Percentiles rank a stretch among this genome's conserved stretches.
phyloP scores from a whole-genome alignment of 148 eudicot genomes.

The Rhododendron mucronatum region DNA sequence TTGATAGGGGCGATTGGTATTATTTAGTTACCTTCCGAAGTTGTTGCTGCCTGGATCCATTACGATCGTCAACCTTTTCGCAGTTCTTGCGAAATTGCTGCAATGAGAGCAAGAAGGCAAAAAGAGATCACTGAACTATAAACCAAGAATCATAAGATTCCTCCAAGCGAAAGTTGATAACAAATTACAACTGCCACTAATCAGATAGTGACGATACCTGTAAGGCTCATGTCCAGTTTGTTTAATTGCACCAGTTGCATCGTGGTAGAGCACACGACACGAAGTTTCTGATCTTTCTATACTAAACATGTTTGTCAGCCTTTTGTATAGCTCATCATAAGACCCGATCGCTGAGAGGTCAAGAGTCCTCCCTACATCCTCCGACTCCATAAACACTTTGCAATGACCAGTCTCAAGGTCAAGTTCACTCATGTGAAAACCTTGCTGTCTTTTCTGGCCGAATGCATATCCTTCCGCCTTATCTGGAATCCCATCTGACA shows the following conservation, averaged over 20 bases:
- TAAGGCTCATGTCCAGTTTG: conserved; percentile 49
- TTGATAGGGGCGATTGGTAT: background rate
- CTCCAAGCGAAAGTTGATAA: background rate
- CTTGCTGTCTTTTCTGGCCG: conserved; percentile 15
- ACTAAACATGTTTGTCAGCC: conserved; percentile 48
- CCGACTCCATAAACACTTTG: conserved; percentile 57
- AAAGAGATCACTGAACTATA: background rate
- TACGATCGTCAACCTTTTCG: conserved; percentile 45
- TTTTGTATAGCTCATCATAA: conserved; percentile 39
- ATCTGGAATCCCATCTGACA: conserved; percentile 10
- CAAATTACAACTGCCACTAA: background rate
- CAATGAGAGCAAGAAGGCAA: background rate
- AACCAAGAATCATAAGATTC: background rate
- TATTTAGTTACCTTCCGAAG: conserved; percentile 28
- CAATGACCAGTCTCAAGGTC: conserved; percentile 49
- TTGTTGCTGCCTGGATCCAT: conserved; percentile 29
- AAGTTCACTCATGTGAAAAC: conserved; percentile 29
- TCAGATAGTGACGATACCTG: conserved; percentile 25
- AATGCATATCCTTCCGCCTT: conserved; percentile 5
- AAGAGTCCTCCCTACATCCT: conserved; percentile 54
- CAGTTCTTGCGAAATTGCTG: conserved; percentile 41
- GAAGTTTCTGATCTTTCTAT: conserved; percentile 34
- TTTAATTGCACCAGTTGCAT: conserved; percentile 42
- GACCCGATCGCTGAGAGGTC: conserved; percentile 48
- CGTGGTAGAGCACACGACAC: conserved; percentile 36